Conservation (phyloP, 805 yeast species). For the Lachancea lanzarotensis region DNA sequence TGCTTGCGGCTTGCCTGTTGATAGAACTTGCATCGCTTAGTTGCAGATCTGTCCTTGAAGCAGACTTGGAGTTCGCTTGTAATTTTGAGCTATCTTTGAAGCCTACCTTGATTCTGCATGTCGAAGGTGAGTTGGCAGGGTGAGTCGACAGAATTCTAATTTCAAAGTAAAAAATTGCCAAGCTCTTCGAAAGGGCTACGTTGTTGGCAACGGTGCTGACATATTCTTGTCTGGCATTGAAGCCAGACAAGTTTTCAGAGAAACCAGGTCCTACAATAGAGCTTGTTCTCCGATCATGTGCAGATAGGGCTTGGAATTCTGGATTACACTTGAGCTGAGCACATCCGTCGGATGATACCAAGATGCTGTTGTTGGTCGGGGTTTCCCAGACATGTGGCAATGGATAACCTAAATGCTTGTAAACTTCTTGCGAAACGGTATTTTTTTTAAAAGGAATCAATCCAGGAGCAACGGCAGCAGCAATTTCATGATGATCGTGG, state of each 20-base stretch:
- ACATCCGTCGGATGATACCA: constrained; percentile 27
- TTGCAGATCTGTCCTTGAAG: constrained; percentile 3
- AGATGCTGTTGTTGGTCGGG: constrained; percentile 22
- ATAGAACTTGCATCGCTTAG: constrained; percentile 5
- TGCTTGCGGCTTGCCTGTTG: constrained; percentile 9
- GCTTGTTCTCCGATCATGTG: constrained; percentile 17
- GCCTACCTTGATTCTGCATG: constrained; percentile 27
- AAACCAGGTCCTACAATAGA: constrained; percentile 19
- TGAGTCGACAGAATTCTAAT: constrained; percentile 21
- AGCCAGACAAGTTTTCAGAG: constrained; percentile 5
- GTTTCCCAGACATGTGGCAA: constrained; percentile 27
- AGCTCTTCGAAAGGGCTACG: constrained; percentile 15
- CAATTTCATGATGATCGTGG: constrained; percentile 3
- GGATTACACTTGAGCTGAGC: constrained; percentile 23
- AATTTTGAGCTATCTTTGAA: constrained; percentile 15
- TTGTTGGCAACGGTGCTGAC: constrained; percentile 28
- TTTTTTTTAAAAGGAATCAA: constrained; percentile 16
- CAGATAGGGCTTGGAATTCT: constrained; percentile 21
- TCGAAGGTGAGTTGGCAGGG: constrained; percentile 24
- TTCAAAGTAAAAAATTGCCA: constrained; percentile 29
- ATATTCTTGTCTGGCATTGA: constrained; percentile 20
- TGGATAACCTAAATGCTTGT: constrained; percentile 23
- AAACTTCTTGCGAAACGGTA: constrained; percentile 19
- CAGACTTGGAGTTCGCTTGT: constrained; percentile 2
- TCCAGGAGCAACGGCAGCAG: constrained; percentile 8